phyloP scores from a whole-genome alignment of 176 grass and related monocot genomes.

The Avena eriantha region DNA sequence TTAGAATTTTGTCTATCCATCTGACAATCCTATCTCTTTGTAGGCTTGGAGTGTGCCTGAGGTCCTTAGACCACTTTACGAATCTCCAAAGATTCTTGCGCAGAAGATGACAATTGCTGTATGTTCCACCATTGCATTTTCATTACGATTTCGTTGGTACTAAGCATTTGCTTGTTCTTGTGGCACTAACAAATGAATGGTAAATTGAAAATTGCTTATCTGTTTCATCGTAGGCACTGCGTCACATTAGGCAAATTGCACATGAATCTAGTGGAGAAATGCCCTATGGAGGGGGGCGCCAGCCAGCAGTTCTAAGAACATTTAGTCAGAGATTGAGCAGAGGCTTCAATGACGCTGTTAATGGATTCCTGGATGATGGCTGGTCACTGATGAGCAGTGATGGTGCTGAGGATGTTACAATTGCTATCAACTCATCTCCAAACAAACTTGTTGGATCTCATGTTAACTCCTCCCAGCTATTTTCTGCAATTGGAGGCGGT shows the following conservation, averaged over 20 bases:
- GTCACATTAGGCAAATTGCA: conserved; percentile 88
- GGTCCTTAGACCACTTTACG: conserved; percentile 94
- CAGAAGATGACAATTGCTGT: conserved; percentile 97
- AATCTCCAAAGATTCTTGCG: conserved; percentile 90
- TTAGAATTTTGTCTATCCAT: conserved; percentile 25
- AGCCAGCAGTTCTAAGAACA: conserved; percentile 83
- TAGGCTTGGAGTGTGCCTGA: conserved; percentile 98
- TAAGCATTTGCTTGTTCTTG: not conserved
- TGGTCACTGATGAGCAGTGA: conserved; percentile 88
- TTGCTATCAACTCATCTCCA: conserved; percentile 82
- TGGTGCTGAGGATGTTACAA: conserved; percentile 87
- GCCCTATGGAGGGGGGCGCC: conserved; percentile 74
- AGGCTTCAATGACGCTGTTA: conserved; percentile 96
- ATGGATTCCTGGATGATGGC: conserved; percentile 90
- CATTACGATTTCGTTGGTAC: not conserved
- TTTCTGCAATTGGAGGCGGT: conserved; percentile 68
- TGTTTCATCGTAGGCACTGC: conserved; percentile 65
- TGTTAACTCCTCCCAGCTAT: conserved; percentile 60
- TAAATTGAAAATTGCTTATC: conserved; percentile 16
- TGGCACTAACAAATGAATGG: not conserved
- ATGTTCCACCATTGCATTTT: conserved; percentile 41
- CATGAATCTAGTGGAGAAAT: conserved; percentile 86
- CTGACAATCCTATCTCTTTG: conserved; percentile 23
- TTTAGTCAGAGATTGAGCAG: conserved; percentile 98
- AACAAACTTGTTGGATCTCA: conserved; percentile 83